Evolutionary conservation across 2,329 filamentous ascomycete genomes (phyloP).

Genomic region (Penicillium corylophilum): DNA sequence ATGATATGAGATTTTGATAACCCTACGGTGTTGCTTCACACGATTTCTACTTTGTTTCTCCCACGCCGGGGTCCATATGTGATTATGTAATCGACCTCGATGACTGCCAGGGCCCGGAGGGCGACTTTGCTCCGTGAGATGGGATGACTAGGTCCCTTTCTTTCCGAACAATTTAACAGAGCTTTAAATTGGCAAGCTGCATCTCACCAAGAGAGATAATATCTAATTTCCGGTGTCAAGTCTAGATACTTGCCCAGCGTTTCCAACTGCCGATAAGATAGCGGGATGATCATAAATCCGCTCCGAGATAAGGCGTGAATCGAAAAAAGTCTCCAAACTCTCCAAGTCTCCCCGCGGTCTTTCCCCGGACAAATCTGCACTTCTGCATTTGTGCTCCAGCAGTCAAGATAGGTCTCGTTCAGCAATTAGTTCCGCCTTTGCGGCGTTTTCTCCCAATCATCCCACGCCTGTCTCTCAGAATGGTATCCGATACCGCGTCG

Average conservation of each 20-base stretch:
- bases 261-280: conserved; percentile 29
- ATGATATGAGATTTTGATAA: not conserved
- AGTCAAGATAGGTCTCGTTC: conserved; percentile 34
- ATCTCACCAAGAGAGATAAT: not conserved
- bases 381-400: conserved; percentile 1
- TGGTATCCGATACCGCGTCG: conserved; percentile 24
- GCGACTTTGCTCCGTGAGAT: not conserved
- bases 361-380: conserved; percentile 1
- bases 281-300: conserved; percentile 25
- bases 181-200: not conserved
- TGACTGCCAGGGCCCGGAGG: no score
- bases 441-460: conserved; percentile 22
- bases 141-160: not conserved
- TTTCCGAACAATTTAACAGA: not conserved
- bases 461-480: conserved; percentile 21
- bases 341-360: not conserved
- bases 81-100: not conserved
- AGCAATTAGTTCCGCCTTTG: conserved; percentile 27
- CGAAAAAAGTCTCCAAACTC: conserved; percentile 18
- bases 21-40: not conserved
- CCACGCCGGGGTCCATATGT: not conserved
- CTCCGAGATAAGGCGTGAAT: conserved; percentile 21
- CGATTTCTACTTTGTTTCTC: not conserved
- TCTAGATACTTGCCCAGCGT: not conserved
- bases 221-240: not conserved